Base-by-base conservation (phyloP, 1,284 basidiomycete genomes). In the Xerocomus nothofagi region DNA sequence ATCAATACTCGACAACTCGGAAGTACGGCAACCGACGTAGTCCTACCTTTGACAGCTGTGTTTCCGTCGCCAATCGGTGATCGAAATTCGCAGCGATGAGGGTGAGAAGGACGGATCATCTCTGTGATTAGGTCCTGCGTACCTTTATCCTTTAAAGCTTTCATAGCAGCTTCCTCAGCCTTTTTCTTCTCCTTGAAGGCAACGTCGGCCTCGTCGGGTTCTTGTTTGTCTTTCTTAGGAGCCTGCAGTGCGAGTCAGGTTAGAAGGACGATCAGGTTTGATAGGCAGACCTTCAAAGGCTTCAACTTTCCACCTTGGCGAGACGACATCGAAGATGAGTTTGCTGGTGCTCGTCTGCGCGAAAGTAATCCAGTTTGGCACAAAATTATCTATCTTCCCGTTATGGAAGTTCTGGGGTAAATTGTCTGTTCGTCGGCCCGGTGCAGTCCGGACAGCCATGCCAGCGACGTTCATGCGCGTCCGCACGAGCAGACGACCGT, bases 291-390 rank as follows among this genome's bases (percentile, higher is more conserved):
- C 80, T 86, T 85, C 41, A 85, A 71, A 50, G 88, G 88, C 77
- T 91, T 91, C 45, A 84, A 65, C 71, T 91, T 91, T 63, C 88
- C 88, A 55, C 86, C 88, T 74, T 88, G 84, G 72, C 88, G 79
- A n/a, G n/a, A n/a, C 38, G 85, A 78, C 86, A 89, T 88, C 32
- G 31, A 39, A n/a, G 43, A n/a, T n/a, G n/a, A n/a, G n/a, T n/a
- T 36, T 43, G 36, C 12, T 24, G 42, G 6, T 18, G 29, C 3
- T 38, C 18, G 11, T 33, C 37, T 11, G 15, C 11, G 7, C 15
- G 14, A 11, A 18, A 12, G 6, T 2, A 11, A 21, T 3, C 7
- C 31, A 42, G 26, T 57, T 57, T 40, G 4, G 30, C 26, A 47
- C 40, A 14, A 38, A 56, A 44, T 27, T 15, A n/a, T 33, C 23